Evolutionary conservation across 2,329 filamentous ascomycete genomes (phyloP), one percentile per base, ranked within the genome.

Genomic region (Dichotomopilus funicola): DNA sequence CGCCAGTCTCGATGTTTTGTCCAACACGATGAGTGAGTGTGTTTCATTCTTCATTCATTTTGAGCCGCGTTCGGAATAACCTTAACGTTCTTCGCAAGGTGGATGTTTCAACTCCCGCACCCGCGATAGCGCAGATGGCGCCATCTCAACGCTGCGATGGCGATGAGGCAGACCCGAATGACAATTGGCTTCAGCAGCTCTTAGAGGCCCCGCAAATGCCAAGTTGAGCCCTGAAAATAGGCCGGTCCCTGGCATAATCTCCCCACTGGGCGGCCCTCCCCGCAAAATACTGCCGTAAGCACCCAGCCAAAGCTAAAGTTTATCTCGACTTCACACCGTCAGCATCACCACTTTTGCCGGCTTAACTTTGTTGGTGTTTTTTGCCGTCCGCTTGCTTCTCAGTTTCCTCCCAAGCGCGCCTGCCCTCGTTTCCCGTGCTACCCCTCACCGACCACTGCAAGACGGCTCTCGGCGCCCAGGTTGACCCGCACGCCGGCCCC

Each of bases 271-370:
- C 41, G 19, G 42, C 35, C 50, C 19, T 34, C 33, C 35, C 34
- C 50, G 34, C 6, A 34, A 47, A 27, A 27, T 27, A 27, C 19
- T 27, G 2, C 19, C 19, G 19, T 27, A 27, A 27, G 19, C 19
- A 27, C 19, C 44, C 37, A 37, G 27, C 31, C 19, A 11, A 34
- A 13, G n/a, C 8, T 5, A 48, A 53, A 53, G 51, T 53, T 37
- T 53, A 53, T 53, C 51, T 49, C 37, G 5, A 53, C 51, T 13
- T 43, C 51, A 48, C 36, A 27, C 7, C 33, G 9, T 44, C 33
- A 3, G 4, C 11, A 1, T 38, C 10, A 37, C 35, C 2, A 27
- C 7, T 43, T 33, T 12, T 38, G 8, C 37, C 12, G 8, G 37
- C 37, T 9, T 8, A 38, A 38, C 1, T 12, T 38, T 12, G 8